Base-by-base conservation (phyloP, 805 yeast genomes). In the Helenozyma baotianmanensis region DNA sequence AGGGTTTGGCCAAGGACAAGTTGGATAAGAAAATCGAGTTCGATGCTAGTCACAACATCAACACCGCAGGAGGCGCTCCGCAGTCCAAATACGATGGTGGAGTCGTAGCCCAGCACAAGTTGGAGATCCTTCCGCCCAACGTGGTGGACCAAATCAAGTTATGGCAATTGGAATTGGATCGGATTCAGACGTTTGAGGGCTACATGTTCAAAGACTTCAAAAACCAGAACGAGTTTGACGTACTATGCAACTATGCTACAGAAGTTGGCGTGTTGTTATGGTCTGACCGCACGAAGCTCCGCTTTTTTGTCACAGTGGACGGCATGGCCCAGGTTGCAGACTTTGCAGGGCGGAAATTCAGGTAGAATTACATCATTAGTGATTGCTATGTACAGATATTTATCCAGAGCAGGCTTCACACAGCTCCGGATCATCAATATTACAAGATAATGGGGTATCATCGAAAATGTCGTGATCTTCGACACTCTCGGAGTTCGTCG, bases 91-190 rank as follows among this genome's bases (percentile, higher is more conserved):
- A 54, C 1, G 38, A 46, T 2, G 56, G 48, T 22, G 41, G 49
- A 5, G 47, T 42, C 8, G 64, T 62, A 10, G 60, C 70, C 6
- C 71, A 72, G 41, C 74, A 78, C 44, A 54, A 72, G 42, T 48
- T 78, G 38, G 80, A 80, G 51, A 64, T 92, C 9, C 56, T 84
- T 5, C 97, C 97, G 3, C 96, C 97, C 0, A 92, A 96, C 0
- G 95, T 92, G n/a, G 84, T 86, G 1, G 99, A 92, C 59, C 99
- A 92, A 56, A 85, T 92, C 47, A 81, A 80, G 53, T 68, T 92
- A 33, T 92, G 99, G 99, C 97, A 92, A 63, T 67, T 92, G 39
- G 99, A 92, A 55, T 61, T 89, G 62, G 97, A 92, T 56, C 75
- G 99, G 60, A 85, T 92, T 43, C 80, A 83, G 46, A 76, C 92